Evolutionary conservation across 1,284 basidiomycete species (phyloP), one percentile per base, ranked within the genome.

Genomic region (Ceratobasidium sp.): DNA sequence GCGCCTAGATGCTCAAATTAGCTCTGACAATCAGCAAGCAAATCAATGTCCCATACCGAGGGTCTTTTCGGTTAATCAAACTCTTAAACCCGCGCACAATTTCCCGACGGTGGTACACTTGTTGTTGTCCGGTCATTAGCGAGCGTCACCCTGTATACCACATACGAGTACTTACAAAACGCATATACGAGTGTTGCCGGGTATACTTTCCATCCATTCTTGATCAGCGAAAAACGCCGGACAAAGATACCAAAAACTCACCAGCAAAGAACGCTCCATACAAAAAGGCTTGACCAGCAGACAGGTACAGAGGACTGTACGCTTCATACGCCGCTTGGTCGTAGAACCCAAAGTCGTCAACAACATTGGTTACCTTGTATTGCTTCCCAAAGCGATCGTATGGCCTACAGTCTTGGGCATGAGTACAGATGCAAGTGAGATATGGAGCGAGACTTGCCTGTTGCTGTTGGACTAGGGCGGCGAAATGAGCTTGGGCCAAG

Each of bases 41-140:
- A n/a, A n/a, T n/a, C n/a, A n/a, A n/a, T n/a, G n/a, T n/a, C n/a
- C n/a, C n/a, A n/a, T 41, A 60, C 58, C 58, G 58, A 41, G 58
- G 58, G 9, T 75, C 75, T 50, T 74, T 62, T n/a, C 77, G 74
- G 26, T 70, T 75, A 59, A 78, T 76, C 16, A 79, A 74, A 46
- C 75, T 76, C 46, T 75, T 76, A 77, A 83, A 80, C 8, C 82
- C 80, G 28, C 75, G 74, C 1, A 70, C 60, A 67, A 84, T 80
- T 59, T 83, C 81, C 26, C 79, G 79, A 1, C 83, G 78, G 77
- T 84, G 81, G 76, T 81, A 83, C 3, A 84, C 58, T 60, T 9
- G 6, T 8, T n/a, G n/a, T 5, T 14, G 14, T 14, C 8, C 36
- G 14, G 14, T 39, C 14, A 14, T 39, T 6, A 39, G 36, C 36